phyloP scores from a whole-genome alignment of 768 basidiomycete genomes.

The Pisolithus tinctorius region DNA sequence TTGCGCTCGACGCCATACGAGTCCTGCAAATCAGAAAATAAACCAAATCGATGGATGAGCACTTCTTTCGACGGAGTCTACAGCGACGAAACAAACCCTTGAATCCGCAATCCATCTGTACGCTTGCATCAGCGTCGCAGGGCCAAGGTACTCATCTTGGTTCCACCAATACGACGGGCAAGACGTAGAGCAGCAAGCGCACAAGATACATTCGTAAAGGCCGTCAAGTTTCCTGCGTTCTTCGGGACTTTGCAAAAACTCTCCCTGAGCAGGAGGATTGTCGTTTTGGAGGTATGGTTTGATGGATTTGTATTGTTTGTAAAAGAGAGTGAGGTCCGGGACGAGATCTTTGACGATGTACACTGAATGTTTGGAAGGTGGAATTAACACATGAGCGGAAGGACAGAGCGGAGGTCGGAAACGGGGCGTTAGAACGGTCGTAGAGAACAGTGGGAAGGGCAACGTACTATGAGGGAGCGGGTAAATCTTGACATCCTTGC shows the following conservation, averaged over 20 bases:
- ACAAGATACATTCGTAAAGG: constrained; percentile 96
- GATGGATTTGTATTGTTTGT: constrained; percentile 99
- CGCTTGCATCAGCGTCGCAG: constrained; percentile 93
- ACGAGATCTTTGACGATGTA: constrained; percentile 99
- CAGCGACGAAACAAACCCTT: constrained; percentile 38
- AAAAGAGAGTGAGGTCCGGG: constrained; percentile 84
- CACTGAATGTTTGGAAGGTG: constrained; percentile 46
- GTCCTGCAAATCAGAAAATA: constrained; percentile 43
- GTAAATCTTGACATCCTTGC: constrained; percentile 85
- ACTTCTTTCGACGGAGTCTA: background rate
- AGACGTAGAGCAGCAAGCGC: constrained; percentile 95
- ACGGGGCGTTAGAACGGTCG: background rate
- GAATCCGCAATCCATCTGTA: constrained; percentile 99
- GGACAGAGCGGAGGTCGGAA: background rate
- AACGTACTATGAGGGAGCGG: constrained; percentile 92
- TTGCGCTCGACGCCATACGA: constrained; percentile 70
- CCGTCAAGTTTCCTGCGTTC: constrained; percentile 95
- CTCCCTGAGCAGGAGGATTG: constrained; percentile 76
- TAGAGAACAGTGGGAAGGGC: background rate
- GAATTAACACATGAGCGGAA: background rate
- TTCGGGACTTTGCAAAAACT: constrained; percentile 85
- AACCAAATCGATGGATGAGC: background rate
- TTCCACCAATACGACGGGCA: constrained; percentile 99
- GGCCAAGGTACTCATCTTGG: constrained; percentile 96
- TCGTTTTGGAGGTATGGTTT: constrained; percentile 95